phyloP scores from a whole-genome alignment of 192 early-diverging fungal species.

The Umbelopsis sp. region DNA sequence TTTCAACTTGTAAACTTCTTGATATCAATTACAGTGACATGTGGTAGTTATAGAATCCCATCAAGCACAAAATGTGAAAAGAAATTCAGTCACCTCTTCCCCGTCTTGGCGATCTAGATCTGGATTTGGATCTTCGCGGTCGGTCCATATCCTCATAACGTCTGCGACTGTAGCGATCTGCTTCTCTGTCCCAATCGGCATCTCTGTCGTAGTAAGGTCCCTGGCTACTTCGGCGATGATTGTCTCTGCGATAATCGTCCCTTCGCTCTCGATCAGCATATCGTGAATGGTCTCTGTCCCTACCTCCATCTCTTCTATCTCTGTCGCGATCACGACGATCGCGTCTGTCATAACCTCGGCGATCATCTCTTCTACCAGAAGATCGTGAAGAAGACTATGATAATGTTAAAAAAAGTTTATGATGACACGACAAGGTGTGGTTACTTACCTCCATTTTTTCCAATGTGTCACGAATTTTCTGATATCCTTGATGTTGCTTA shows the following conservation, averaged over 20 bases:
- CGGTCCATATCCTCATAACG: slow-evolving; percentile 29
- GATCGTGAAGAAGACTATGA: slow-evolving; percentile 23
- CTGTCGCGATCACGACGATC: slow-evolving; percentile 43
- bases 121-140: slow-evolving; percentile 35
- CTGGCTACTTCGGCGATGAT: slow-evolving; percentile 49
- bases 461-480: slow-evolving; percentile 73
- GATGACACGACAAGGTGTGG: neutral
- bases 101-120: slow-evolving; percentile 37
- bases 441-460: slow-evolving; percentile 62
- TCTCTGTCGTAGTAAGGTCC: slow-evolving; percentile 44
- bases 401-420: neutral
- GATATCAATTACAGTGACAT: neutral
- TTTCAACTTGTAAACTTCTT: no score
- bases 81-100: slow-evolving; percentile 27
- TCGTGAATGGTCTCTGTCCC: slow-evolving; percentile 42
- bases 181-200: slow-evolving; percentile 54
- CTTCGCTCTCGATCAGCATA: slow-evolving; percentile 37
- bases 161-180: slow-evolving; percentile 47
- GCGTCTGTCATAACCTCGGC: slow-evolving; percentile 33
- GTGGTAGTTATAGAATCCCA: neutral
- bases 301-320: slow-evolving; percentile 42
- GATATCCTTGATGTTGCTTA: slow-evolving; percentile 85
- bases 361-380: slow-evolving; percentile 22
- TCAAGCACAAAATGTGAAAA: slow-evolving; percentile 12
- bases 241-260: slow-evolving; percentile 37